These are phyloP conservation scores for Withania somnifera DNA, from an alignment of 305 asterid species.

Conservation along the genomic window DNA sequence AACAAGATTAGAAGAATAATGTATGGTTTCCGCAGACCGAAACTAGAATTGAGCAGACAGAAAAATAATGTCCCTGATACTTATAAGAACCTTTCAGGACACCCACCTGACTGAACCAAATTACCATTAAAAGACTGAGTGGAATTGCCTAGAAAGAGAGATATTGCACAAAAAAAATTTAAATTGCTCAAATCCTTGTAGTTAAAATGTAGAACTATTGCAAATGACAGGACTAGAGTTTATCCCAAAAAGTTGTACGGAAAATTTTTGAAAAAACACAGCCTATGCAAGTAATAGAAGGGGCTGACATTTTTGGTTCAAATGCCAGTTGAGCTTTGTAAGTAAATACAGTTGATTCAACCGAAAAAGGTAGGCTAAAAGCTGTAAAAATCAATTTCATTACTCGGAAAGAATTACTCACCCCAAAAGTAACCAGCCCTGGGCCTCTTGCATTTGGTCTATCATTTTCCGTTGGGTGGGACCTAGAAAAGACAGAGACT, in stretches of 20 bases:
- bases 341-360: neutral
- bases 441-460: slow-evolving; percentile 99
- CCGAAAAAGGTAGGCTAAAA: neutral
- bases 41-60: neutral
- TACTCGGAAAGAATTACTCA: slow-evolving; percentile 23
- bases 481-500: slow-evolving; percentile 54
- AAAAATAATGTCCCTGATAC: neutral
- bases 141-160: neutral
- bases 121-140: neutral
- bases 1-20: neutral
- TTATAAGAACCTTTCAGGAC: neutral
- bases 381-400: neutral
- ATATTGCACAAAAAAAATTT: neutral
- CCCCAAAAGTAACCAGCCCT: slow-evolving; percentile 99
- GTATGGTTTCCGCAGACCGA: neutral
- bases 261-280: neutral
- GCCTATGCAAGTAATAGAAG: neutral
- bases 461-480: slow-evolving; percentile 99
- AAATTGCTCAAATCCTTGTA: neutral
- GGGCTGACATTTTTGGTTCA: neutral
- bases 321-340: neutral
- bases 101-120: neutral
- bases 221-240: neutral
- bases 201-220: neutral
- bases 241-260: neutral